Percentiles rank a stretch among this genome's conserved stretches.
Conservation (phyloP, 2,329 filamentous ascomycete species). For the Elsinoe ampelina region DNA sequence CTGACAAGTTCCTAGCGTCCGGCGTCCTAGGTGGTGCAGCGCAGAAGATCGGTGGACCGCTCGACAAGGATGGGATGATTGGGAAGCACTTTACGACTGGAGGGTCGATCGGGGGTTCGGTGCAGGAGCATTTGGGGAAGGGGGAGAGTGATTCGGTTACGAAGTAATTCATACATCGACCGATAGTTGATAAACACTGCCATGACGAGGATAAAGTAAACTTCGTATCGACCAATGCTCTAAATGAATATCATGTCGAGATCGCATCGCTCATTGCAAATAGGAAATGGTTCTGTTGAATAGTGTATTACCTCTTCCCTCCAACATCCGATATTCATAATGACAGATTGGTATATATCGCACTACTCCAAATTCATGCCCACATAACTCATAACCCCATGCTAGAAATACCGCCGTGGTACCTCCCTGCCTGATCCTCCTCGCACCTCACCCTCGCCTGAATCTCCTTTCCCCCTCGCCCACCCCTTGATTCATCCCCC, state of each 20-base stretch:
- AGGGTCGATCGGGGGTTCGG: conserved; percentile 29
- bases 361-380: conserved; percentile 1
- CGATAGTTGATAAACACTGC: not conserved
- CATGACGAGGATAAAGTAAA: no score
- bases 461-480: not conserved
- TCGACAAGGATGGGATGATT: conserved; percentile 28
- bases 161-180: not conserved
- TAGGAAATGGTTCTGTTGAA: not conserved
- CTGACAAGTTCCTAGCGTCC: conserved; percentile 20
- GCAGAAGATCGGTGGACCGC: conserved; percentile 31
- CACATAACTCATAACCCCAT: conserved; percentile 1
- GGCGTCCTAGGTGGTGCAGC: conserved; percentile 30
- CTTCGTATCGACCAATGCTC: not conserved
- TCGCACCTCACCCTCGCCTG: not conserved
- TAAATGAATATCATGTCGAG: not conserved
- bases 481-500: not conserved
- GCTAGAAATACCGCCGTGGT: not conserved
- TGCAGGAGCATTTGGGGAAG: conserved; percentile 28
- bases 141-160: conserved; percentile 18
- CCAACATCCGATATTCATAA: not conserved
- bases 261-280: not conserved
- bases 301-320: not conserved
- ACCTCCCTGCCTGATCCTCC: no score
- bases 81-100: conserved; percentile 31
- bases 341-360: conserved; percentile 1